Evolutionary conservation across 352 stramenopile genomes (phyloP), one percentile per base, ranked within the genome.

Genomic region (Albugo laibachii): DNA sequence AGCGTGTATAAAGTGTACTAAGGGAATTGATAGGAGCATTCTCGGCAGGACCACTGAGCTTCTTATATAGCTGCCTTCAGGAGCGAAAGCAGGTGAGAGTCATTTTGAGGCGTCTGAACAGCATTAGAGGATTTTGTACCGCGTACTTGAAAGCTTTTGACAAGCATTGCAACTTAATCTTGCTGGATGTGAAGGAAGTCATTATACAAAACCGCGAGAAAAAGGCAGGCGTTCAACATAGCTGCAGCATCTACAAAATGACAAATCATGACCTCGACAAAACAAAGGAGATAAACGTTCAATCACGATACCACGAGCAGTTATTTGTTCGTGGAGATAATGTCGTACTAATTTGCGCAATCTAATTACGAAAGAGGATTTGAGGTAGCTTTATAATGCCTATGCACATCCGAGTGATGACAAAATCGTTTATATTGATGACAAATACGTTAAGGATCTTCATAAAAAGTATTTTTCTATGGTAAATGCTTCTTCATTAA

Each of bases 151-250:
- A 95, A 49, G 86, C 82, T 5, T 96, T 96, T 55, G 89, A 97
- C 61, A 96, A 95, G 61, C 87, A 96, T 63, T 81, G 95, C 63
- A 97, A 97, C 60, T 49, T 97, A 36, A 76, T 96, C 41, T 54
- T 97, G 21, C 52, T 82, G 53, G 83, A 96, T 59, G 87, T 93
- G 12, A 69, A 78, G 36, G 85, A 96, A 54, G 56, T 66, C 11
- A 73, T 59, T 41, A 62, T 87, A n/a, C 45, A 67, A 12, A 52
- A 53, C 20, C 52, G 37, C 14, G 62, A 58, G 4, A 65, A 83
- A 48, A 46, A 58, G 37, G 42, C 43, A 18, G 36, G 68, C 19
- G 37, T 56, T 18, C 55, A 52, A 14, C 62, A 83, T 36, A 50
- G 69, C 43, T 58, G 50, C 15, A 55, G 61, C 37, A 40, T 40